A percentile compares a stretch with the other conserved stretches of the same genome.
Conservation (phyloP, 2,329 filamentous ascomycete genomes). For the Coniochaeta hoffmannii region DNA sequence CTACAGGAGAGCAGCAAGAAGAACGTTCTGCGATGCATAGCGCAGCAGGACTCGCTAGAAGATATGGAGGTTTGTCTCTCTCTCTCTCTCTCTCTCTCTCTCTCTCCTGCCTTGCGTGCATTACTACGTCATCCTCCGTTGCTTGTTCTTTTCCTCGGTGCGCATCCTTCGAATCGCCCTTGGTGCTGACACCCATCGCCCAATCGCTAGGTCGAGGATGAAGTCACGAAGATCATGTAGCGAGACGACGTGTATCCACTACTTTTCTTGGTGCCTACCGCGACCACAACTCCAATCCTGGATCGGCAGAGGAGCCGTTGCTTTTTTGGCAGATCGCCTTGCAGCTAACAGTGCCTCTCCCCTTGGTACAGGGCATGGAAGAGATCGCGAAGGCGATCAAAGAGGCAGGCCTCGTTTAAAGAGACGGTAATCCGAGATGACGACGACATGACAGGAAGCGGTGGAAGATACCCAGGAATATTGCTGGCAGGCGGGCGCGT, state of each 20-base stretch:
- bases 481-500: background rate
- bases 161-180: constrained; percentile 1
- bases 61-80: constrained; percentile 88
- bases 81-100: constrained; percentile 8
- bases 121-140: background rate
- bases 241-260: constrained; percentile 15
- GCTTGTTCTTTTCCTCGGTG: constrained; percentile 5
- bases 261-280: background rate
- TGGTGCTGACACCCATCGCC: constrained; percentile 1
- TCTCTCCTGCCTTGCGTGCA: too few relatives aligned
- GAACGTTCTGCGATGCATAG: constrained; percentile 92
- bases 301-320: background rate
- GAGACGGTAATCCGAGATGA: constrained; percentile 4
- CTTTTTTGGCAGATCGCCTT: constrained; percentile 5
- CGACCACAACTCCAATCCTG: background rate
- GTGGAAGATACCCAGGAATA: background rate
- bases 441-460: background rate
- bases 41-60: constrained; percentile 93
- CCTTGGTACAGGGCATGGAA: constrained; percentile 23
- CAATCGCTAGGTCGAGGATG: constrained; percentile 69
- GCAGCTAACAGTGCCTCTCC: constrained; percentile 15
- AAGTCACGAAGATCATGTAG: constrained; percentile 86
- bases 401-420: constrained; percentile 31
- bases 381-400: constrained; percentile 29
- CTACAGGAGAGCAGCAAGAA: constrained; percentile 99